These are phyloP conservation scores for Mycena haematopus DNA, from an alignment of 768 basidiomycete species.

Conservation along the genomic window DNA sequence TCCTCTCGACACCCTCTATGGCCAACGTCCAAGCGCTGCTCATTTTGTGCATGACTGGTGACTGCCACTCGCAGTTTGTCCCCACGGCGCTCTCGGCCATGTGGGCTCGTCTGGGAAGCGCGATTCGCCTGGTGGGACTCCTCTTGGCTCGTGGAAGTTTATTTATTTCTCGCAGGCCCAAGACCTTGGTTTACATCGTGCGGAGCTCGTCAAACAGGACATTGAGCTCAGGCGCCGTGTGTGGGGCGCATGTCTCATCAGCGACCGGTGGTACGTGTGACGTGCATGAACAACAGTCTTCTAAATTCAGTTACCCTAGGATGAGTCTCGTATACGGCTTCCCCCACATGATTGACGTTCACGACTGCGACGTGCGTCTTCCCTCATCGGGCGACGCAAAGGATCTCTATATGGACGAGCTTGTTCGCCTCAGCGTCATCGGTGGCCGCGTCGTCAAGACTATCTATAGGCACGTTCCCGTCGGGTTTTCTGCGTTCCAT, in stretches of 20 bases:
- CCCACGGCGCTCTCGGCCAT: conserved; percentile 85
- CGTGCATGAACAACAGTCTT: conserved; percentile 13
- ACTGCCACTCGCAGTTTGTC: conserved; percentile 90
- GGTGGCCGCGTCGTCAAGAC: conserved; percentile 92
- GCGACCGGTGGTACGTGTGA: conserved; percentile 82
- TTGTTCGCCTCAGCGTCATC: conserved; percentile 89
- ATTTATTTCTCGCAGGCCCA: conserved; percentile 69
- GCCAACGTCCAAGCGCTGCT: conserved; percentile 88
- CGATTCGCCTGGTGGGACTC: conserved; percentile 84
- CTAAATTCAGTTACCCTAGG: conserved; percentile 47
- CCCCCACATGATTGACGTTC: conserved; percentile 95
- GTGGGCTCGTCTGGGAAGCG: conserved; percentile 85
- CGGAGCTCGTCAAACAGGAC: conserved; percentile 83
- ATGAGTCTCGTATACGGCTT: conserved; percentile 89
- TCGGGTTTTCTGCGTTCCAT: neutral
- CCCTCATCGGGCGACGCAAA: conserved; percentile 86
- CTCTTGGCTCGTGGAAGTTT: conserved; percentile 1
- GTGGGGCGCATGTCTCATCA: conserved; percentile 95
- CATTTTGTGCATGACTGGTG: conserved; percentile 86
- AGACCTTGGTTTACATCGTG: conserved; percentile 93
- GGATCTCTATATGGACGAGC: conserved; percentile 86
- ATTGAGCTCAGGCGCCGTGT: conserved; percentile 88
- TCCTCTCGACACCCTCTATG: conserved; percentile 85
- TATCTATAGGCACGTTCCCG: conserved; percentile 76
- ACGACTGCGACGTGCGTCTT: conserved; percentile 94